Percentiles rank a stretch among this genome's conserved stretches.
These are phyloP conservation scores for Aspergillus heteromorphus DNA, from an alignment of 495 filamentous ascomycete genomes.

Conservation along the genomic window DNA sequence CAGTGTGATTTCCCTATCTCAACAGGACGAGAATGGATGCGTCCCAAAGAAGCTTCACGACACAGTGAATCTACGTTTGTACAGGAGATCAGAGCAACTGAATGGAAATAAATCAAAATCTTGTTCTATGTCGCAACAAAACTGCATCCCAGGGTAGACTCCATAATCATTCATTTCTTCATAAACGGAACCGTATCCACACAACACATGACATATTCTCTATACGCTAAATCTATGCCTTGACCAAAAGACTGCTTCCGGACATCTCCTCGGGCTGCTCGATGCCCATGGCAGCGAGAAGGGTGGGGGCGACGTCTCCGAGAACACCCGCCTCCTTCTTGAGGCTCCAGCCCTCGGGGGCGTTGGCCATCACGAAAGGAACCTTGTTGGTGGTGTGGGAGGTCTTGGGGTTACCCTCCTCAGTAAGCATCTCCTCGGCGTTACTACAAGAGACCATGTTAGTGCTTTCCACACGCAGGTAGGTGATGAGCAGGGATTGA, in stretches of 20 bases:
- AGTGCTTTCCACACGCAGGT: neutral
- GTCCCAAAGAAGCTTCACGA: neutral
- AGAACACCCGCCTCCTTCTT: slow-evolving; percentile 82
- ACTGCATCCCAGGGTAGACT: slow-evolving; percentile 2
- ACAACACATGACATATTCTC: slow-evolving; percentile 10
- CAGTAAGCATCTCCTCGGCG: slow-evolving; percentile 97
- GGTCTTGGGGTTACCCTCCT: slow-evolving; percentile 92
- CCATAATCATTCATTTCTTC: slow-evolving; percentile 23
- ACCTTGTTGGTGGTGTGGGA: slow-evolving; percentile 97
- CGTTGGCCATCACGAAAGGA: slow-evolving; percentile 96
- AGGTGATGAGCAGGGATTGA: neutral
- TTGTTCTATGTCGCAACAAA: neutral
- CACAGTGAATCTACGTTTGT: neutral
- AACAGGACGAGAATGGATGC: neutral
- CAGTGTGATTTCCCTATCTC: neutral
- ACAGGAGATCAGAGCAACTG: neutral
- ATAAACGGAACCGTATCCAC: slow-evolving; percentile 17
- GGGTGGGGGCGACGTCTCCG: slow-evolving; percentile 91
- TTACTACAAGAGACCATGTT: slow-evolving; percentile 48
- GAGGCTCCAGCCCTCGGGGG: slow-evolving; percentile 81
- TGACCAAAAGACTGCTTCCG: slow-evolving; percentile 75
- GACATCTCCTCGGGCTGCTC: slow-evolving; percentile 89
- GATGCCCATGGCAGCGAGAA: slow-evolving; percentile 86
- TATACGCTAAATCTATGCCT: slow-evolving; percentile 37
- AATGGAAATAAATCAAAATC: neutral